Evolutionary conservation across 1,139 yeast genomes (phyloP).

Genomic region (Geotrichum citri-aurantii): DNA sequence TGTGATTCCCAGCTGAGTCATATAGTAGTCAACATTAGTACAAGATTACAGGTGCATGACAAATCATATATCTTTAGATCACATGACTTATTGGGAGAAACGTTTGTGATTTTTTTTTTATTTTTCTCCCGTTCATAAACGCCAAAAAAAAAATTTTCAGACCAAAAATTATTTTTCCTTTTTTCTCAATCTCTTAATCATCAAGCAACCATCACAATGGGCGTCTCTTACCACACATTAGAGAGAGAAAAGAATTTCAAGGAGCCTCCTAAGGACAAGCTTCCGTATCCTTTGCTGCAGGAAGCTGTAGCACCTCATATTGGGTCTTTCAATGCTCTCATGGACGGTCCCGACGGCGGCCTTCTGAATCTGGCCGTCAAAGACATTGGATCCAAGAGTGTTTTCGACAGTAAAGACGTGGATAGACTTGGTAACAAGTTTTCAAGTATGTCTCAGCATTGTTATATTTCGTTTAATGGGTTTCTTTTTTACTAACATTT

Average conservation of each 20-base stretch:
- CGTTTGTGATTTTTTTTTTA: neutral
- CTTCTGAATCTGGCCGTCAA: constrained; percentile 75
- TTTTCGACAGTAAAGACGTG: constrained; percentile 68
- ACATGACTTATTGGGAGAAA: neutral
- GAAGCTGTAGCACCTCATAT: constrained; percentile 94
- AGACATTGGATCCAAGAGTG: constrained; percentile 81
- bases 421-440: constrained; percentile 78
- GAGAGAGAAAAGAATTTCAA: constrained; percentile 81
- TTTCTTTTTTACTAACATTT: neutral
- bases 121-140: constrained; percentile 3
- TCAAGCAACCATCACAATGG: constrained; percentile 22
- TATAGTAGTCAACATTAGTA: neutral
- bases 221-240: constrained; percentile 65
- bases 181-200: neutral
- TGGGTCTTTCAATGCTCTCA: constrained; percentile 91
- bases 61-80: neutral
- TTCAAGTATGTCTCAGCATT: constrained; percentile 29
- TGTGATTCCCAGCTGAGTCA: neutral
- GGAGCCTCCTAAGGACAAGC: constrained; percentile 82
- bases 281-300: constrained; percentile 72
- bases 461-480: neutral
- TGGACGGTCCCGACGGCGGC: constrained; percentile 75
- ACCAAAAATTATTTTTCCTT: neutral
- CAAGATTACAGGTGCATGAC: neutral
- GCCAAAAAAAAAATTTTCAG: constrained; percentile 4